Evolutionary conservation across 2,329 filamentous ascomycete species (phyloP).

Genomic region (Rhexocercosporidium sp.): DNA sequence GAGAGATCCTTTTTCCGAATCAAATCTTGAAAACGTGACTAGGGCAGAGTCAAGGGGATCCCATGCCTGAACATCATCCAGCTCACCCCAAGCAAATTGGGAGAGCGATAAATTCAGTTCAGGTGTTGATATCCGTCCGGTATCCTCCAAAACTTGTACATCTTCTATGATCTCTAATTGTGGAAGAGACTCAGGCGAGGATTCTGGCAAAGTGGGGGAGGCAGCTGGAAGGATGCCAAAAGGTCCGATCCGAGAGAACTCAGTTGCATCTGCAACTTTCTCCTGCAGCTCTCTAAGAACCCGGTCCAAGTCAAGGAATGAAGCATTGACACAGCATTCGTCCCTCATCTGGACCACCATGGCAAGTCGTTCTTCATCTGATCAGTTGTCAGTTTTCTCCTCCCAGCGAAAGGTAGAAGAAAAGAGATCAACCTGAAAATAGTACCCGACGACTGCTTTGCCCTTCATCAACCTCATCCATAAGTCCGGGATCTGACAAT

Average conservation of each 20-base stretch:
- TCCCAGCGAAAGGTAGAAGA: neutral
- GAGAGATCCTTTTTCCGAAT: neutral
- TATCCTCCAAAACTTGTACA: neutral
- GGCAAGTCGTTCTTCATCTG: conserved; percentile 19
- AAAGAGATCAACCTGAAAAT: conserved; percentile 12
- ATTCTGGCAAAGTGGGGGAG: neutral
- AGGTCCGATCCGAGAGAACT: conserved; percentile 20
- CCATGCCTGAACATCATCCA: conserved; percentile 12
- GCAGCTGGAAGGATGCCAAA: conserved; percentile 20
- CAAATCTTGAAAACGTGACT: conserved; percentile 10
- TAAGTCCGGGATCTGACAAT: neutral
- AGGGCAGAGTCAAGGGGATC: conserved; percentile 15
- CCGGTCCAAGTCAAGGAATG: conserved; percentile 20
- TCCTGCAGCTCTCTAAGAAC: conserved; percentile 22
- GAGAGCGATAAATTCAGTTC: conserved; percentile 13
- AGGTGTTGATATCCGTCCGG: neutral
- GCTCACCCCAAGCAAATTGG: conserved; percentile 13
- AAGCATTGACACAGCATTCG: conserved; percentile 19
- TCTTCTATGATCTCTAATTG: neutral
- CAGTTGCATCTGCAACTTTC: neutral
- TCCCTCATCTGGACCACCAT: conserved; percentile 24
- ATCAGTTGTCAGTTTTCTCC: neutral
- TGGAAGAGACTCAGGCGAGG: neutral
- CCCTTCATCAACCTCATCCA: conserved; percentile 19
- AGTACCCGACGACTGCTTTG: conserved; percentile 21